Conservation (phyloP, 2,329 filamentous ascomycete genomes). For the Colletotrichum sp. region DNA sequence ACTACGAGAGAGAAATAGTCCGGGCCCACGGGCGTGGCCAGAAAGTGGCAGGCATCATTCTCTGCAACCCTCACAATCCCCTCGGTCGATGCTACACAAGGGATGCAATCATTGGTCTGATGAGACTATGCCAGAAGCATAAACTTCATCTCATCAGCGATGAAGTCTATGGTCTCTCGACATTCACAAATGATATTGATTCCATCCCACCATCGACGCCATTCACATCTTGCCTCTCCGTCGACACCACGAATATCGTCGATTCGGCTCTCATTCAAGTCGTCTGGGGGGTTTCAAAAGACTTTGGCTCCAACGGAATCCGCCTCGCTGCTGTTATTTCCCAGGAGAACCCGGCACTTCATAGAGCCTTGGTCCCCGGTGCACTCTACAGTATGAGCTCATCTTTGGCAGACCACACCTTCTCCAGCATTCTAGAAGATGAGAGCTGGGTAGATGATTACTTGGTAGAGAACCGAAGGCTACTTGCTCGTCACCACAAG, state of each 20-base stretch:
- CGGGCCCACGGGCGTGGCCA: neutral
- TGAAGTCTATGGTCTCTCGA: slow-evolving; percentile 51
- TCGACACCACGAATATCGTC: neutral
- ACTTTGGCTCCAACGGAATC: neutral
- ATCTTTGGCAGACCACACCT: neutral
- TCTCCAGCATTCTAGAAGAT: neutral
- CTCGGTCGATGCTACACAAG: neutral
- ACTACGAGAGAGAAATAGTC: neutral
- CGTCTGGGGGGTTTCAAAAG: neutral
- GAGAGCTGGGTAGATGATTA: neutral
- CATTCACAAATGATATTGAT: slow-evolving; percentile 38
- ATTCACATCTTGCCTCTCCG: neutral
- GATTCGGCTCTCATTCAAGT: neutral
- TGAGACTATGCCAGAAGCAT: slow-evolving; percentile 23
- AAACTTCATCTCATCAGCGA: slow-evolving; percentile 49
- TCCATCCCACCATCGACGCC: neutral
- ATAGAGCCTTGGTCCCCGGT: neutral
- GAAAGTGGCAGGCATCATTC: neutral
- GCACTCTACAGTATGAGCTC: neutral
- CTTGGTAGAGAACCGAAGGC: neutral
- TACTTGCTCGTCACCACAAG: neutral
- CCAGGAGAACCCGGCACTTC: slow-evolving; percentile 25
- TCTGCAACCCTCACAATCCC: neutral
- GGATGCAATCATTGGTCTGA: neutral
- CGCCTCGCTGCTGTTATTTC: neutral